Evolutionary conservation across 108 stramenopile species (phyloP), one percentile per base, ranked within the genome.

Genomic region (Cyclotella choctawhatcheeana): DNA sequence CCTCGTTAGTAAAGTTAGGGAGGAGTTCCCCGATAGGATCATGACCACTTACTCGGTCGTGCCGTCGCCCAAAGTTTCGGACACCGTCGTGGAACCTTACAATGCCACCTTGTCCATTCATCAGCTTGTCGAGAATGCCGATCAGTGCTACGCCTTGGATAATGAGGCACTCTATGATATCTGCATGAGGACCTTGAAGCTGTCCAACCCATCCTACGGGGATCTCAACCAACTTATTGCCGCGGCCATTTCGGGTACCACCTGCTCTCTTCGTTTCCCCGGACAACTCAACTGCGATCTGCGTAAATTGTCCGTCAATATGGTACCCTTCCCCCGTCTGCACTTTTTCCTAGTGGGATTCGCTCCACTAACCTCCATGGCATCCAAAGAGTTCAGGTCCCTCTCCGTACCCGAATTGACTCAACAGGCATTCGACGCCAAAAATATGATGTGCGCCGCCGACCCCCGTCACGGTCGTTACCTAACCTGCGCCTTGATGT

Each of bases 131-230:
- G 93, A 94, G 76, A 92, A 94, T 83, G 93, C 91, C 66, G 93
- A 93, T 74, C 89, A 93, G 87, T 90, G 88, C 86, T 90, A 89
- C 75, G 86, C 87, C 56, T 86, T 94, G 58, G 93, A 94, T 58
- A 92, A 92, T 79, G 93, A 94, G 77, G 93, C 93, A 33, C 90
- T 94, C 33, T 92, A 92, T 69, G 91, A 94, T 71, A 92, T 92
- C 62, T 92, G 91, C 84, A 85, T 92, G 78, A 87, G 91, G 58
- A 92, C 91, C 44, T 77, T 92, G 60, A 88, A 88, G 69, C 85
- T 92, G 53, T 54, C 88, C 59, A 89, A 81, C 60, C 91, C 91
- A 22, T 88, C 83, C 47, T 89, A 92, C 73, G 84, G 88, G 37
- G 91, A 92, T 58, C 79, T 92, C 32, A 92, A 92, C 74, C 87